These are phyloP conservation scores for Taphrina confusa DNA, from an alignment of 1,139 yeast species.

Conservation along the genomic window DNA sequence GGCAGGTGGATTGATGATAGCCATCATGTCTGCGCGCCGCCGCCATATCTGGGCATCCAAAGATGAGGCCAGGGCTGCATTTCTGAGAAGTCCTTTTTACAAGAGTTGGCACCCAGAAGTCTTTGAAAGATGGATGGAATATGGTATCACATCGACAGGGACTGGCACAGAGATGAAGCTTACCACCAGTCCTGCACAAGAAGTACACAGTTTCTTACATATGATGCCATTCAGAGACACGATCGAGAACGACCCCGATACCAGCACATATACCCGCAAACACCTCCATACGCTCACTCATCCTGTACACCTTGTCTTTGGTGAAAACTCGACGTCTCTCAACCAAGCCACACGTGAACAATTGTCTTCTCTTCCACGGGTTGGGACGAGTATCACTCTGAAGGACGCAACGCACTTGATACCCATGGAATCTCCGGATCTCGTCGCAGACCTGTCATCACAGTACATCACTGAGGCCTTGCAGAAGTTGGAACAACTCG, in stretches of 20 bases:
- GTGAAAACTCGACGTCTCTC: slow-evolving; percentile 24
- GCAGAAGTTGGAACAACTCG: neutral
- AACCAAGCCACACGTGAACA: neutral
- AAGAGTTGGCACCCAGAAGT: slow-evolving; percentile 38
- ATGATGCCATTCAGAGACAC: slow-evolving; percentile 8
- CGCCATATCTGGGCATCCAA: slow-evolving; percentile 38
- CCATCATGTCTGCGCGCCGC: slow-evolving; percentile 36
- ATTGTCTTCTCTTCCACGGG: neutral
- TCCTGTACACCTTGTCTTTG: slow-evolving; percentile 36
- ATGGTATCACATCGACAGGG: slow-evolving; percentile 35
- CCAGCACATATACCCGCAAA: slow-evolving; percentile 4
- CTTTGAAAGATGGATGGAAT: slow-evolving; percentile 35
- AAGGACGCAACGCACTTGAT: slow-evolving; percentile 34
- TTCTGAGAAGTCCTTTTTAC: slow-evolving; percentile 35
- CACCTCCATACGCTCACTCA: slow-evolving; percentile 22
- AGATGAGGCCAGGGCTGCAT: slow-evolving; percentile 36
- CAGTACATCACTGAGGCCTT: neutral
- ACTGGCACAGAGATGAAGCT: slow-evolving; percentile 35
- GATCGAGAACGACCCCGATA: neutral
- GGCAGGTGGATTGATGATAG: slow-evolving; percentile 4
- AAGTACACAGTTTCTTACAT: slow-evolving; percentile 37
- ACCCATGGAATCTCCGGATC: slow-evolving; percentile 36
- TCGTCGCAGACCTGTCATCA: neutral
- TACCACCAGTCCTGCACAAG: slow-evolving; percentile 38
- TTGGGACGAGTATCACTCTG: slow-evolving; percentile 27